These are phyloP conservation scores for Pseudogymnoascus pannorum DNA, from an alignment of 2,329 filamentous ascomycete species.

Conservation along the genomic window DNA sequence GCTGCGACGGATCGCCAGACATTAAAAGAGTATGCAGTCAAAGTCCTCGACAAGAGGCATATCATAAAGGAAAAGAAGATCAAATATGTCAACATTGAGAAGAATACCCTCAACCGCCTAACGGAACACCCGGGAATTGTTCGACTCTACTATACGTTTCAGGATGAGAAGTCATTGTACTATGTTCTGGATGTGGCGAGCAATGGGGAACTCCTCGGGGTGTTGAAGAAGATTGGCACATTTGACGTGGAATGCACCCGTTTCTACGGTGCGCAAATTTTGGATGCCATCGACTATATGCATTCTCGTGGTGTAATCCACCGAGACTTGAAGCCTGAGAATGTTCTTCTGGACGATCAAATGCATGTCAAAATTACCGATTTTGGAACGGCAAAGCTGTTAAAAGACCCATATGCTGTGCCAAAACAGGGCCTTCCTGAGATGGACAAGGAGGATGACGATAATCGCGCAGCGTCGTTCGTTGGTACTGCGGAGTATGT, in stretches of 20 bases:
- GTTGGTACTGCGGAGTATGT: slow-evolving; percentile 98
- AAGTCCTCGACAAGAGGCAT: slow-evolving; percentile 94
- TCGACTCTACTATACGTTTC: slow-evolving; percentile 95
- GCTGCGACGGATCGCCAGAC: slow-evolving; percentile 90
- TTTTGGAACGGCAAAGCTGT: slow-evolving; percentile 94
- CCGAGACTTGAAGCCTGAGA: slow-evolving; percentile 93
- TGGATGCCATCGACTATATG: slow-evolving; percentile 97
- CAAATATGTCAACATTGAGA: slow-evolving; percentile 99
- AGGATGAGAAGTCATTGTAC: slow-evolving; percentile 92
- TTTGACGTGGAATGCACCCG: slow-evolving; percentile 92
- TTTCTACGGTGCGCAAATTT: slow-evolving; percentile 92
- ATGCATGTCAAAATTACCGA: slow-evolving; percentile 99
- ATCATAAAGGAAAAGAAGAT: slow-evolving; percentile 99
- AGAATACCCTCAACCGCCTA: slow-evolving; percentile 90
- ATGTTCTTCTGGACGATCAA: slow-evolving; percentile 87
- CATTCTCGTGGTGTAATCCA: slow-evolving; percentile 94
- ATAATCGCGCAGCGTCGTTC: slow-evolving; percentile 81
- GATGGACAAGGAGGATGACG: slow-evolving; percentile 40
- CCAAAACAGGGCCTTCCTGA: slow-evolving; percentile 17
- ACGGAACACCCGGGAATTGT: slow-evolving; percentile 97
- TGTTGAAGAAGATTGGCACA: slow-evolving; percentile 86
- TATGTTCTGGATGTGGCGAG: slow-evolving; percentile 93
- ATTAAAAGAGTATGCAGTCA: slow-evolving; percentile 93
- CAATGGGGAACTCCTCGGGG: slow-evolving; percentile 84
- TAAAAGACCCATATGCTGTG: slow-evolving; percentile 51